These are phyloP conservation scores for Silene coronaria DNA, from an alignment of 179 eudicot genomes.

Conservation along the genomic window DNA sequence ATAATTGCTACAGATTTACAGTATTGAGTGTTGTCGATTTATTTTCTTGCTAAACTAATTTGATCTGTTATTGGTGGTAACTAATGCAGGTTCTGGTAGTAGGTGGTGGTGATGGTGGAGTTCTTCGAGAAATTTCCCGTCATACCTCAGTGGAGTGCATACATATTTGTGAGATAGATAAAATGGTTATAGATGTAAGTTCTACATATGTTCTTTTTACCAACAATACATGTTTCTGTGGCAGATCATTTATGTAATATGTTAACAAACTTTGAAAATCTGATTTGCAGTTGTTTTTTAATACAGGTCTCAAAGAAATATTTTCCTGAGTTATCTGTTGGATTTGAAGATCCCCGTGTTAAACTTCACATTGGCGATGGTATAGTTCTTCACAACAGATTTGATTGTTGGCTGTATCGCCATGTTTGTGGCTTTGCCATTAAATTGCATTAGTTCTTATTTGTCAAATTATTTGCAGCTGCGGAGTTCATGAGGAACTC, in stretches of 20 bases:
- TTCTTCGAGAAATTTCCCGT: constrained; percentile 89
- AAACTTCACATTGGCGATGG: constrained; percentile 88
- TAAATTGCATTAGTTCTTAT: neutral
- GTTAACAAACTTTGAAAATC: neutral
- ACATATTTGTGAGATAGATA: constrained; percentile 95
- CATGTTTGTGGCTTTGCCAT: neutral
- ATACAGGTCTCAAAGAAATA: constrained; percentile 73
- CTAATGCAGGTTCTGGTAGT: constrained; percentile 83
- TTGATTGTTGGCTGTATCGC: neutral
- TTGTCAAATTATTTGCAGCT: constrained; percentile 42
- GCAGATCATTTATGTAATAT: neutral
- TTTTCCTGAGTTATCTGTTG: constrained; percentile 77
- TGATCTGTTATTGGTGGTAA: neutral
- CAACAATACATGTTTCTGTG: neutral
- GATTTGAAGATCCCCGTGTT: constrained; percentile 95
- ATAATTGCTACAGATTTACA: constrained; percentile 2
- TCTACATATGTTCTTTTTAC: neutral
- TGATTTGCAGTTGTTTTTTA: constrained; percentile 11
- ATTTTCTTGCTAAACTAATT: neutral
- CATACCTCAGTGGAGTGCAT: constrained; percentile 81
- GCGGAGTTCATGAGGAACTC: constrained; percentile 57
- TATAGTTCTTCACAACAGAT: constrained; percentile 22
- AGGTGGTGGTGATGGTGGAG: constrained; percentile 99
- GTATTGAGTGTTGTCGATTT: no score
- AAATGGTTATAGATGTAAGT: constrained; percentile 94